Evolutionary conservation across 306 rosid species (phyloP), one percentile per base, ranked within the genome.

Genomic region (Nissolia schottii): DNA sequence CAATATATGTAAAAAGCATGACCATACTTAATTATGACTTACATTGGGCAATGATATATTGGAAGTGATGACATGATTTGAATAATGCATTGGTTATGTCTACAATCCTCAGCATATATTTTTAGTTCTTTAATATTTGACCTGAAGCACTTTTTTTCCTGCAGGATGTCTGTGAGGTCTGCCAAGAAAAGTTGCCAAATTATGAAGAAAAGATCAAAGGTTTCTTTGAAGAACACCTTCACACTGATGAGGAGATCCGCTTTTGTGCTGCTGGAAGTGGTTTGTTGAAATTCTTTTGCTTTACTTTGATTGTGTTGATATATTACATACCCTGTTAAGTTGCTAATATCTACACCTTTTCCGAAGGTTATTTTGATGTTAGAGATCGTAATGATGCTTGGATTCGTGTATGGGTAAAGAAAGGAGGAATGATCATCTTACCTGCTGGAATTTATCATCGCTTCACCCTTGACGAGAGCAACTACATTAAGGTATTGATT

Each of bases 401-500:
- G 99, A 95, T 95, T 75, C 97, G 96, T 20, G 87, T 95, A 22
- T 90, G 92, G 92, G 28, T 95, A 56, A 92, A 92, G 85, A 95
- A 95, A 83, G 99, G 97, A 27, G 99, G 93, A 70, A 62, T 95
- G 96, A 95, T 95, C 77, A 82, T 95, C 75, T 87, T 95, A 82
- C 97, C 99, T 61, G 97, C 99, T 75, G 99, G 99, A 64, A 91
- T 91, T 32, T 95, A 95, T 67, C 97, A 95, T 70, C 97, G 97
- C 55, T 95, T 95, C 76, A 95, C 99, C 12, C 77, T 91, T 45
- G 99, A 95, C 83, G 78, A 92, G 74, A 60, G 61, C 84, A 92
- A 95, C 77, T 95, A 95, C 77, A 95, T 95, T 76, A 95, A 95
- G 99, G 99, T 92, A 84, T 23, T 18, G 51, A 63, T 70, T 78